A percentile compares a stretch with the other conserved stretches of the same genome.
These are phyloP conservation scores for Apiotrichum sp. DNA, from an alignment of 1,284 basidiomycete genomes.

Conservation along the genomic window DNA sequence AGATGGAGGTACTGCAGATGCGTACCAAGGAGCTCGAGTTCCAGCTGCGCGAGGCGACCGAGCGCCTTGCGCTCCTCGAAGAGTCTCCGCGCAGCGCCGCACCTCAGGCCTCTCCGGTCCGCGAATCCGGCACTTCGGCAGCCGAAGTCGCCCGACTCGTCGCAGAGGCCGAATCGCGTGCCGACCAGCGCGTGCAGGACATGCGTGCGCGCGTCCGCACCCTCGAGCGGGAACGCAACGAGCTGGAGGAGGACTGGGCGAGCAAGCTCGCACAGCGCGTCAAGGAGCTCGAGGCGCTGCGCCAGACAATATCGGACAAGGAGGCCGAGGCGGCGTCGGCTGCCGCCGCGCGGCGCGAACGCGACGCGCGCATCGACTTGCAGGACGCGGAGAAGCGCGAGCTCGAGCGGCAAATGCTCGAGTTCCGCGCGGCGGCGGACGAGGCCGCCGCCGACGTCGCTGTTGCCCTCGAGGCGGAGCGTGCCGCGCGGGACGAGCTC, in stretches of 20 bases:
- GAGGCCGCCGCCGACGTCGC: conserved; percentile 52
- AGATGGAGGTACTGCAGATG: conserved; percentile 65
- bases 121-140: conserved; percentile 32
- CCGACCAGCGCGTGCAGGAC: conserved; percentile 67
- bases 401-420: conserved; percentile 52
- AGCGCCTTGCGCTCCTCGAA: conserved; percentile 61
- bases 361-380: conserved; percentile 55
- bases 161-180: conserved; percentile 67
- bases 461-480: conserved; percentile 46
- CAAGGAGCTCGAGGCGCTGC: conserved; percentile 68
- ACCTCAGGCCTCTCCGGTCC: not conserved
- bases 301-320: conserved; percentile 54
- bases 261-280: conserved; percentile 53
- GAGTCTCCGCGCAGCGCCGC: conserved; percentile 49
- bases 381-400: conserved; percentile 56
- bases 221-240: conserved; percentile 43
- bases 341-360: conserved; percentile 55
- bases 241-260: conserved; percentile 75
- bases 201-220: conserved; percentile 51
- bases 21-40: conserved; percentile 77
- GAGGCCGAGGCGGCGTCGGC: conserved; percentile 52
- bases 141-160: conserved; percentile 70
- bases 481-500: conserved; percentile 45
- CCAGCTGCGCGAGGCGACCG: conserved; percentile 70
- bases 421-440: conserved; percentile 45